Base-by-base conservation (phyloP, 1,139 yeast species). In the Pichia sp. region DNA sequence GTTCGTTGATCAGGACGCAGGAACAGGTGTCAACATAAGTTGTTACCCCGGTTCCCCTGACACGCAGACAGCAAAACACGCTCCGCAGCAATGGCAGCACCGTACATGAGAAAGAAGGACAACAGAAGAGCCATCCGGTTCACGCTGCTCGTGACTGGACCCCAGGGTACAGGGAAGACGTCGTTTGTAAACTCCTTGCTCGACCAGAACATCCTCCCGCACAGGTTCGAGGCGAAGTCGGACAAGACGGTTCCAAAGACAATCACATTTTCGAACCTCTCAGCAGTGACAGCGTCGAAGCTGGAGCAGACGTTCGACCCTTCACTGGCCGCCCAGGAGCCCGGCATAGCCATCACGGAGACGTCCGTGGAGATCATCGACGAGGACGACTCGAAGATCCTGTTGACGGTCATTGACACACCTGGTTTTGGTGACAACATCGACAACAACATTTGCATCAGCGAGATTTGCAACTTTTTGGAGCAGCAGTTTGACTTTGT, bases 51-150 rank as follows among this genome's bases (percentile, higher is more conserved):
- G n/a, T n/a, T n/a, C n/a, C n/a, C n/a, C n/a, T n/a, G n/a, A n/a
- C n/a, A 34, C 11, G 4, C 40, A 34, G n/a, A 34, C 40, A 11
- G 11, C 11, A 34, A 13, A 16, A 13, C 26, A 45, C 40, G n/a
- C 11, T 11, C 44, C n/a, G 19, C 16, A 40, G 26, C 38, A 10
- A 46, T 19, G 23, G 51, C 54, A 54, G 41, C 45, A 19, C 42
- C 43, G 2, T 49, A 54, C 38, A 45, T 29, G 3, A 80, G 84
- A 65, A 82, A 81, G 64, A 88, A 87, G 69, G 95, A 89, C 66
- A 83, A 86, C 65, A 87, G 85, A 68, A 86, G 90, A 67, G 97
- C 95, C 49, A 80, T 89, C 64, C 85, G 90, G 64, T 89, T 90
- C 67, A 84, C 89, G 45, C 67, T 90, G 52, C 79, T 90, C 85